Evolutionary conservation across 129 eudicot genomes (phyloP).

Genomic region (carrot (Daucus carota)): DNA sequence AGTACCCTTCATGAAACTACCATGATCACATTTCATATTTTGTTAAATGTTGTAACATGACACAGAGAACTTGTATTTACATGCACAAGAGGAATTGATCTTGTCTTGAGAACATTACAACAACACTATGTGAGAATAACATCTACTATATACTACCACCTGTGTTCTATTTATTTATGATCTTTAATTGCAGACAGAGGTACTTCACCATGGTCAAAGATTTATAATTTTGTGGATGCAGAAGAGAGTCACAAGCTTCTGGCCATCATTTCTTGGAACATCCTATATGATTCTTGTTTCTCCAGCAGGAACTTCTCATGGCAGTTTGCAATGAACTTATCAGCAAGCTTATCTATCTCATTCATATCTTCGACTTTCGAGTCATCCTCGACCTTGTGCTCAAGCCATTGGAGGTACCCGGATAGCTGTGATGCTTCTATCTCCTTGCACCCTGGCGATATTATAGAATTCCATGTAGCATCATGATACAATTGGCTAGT

Average conservation of each 20-base stretch:
- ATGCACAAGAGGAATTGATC: not conserved
- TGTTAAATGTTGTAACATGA: not conserved
- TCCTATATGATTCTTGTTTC: conserved; percentile 81
- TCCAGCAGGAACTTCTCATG: conserved; percentile 96
- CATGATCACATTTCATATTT: not conserved
- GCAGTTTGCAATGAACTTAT: conserved; percentile 76
- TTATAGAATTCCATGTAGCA: conserved; percentile 57
- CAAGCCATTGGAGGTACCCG: conserved; percentile 93
- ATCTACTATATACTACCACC: too few species aligned
- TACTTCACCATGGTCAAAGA: too few species aligned
- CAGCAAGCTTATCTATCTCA: conserved; percentile 85
- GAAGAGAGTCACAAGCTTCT: conserved; percentile 63
- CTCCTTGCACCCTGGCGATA: conserved; percentile 19
- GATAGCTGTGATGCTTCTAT: conserved; percentile 53
- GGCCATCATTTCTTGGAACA: conserved; percentile 96
- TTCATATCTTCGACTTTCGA: conserved; percentile 21
- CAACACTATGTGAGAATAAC: not conserved
- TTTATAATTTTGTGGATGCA: not conserved
- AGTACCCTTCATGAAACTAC: not conserved
- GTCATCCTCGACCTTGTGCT: conserved; percentile 47
- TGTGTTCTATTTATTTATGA: too few species aligned
- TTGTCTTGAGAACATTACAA: not conserved
- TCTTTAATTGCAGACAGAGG: too few species aligned
- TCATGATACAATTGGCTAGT: conserved; percentile 41
- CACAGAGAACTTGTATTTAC: not conserved